phyloP scores from a whole-genome alignment of 2,329 filamentous ascomycete species.

The Colletotrichum eremochloae region DNA sequence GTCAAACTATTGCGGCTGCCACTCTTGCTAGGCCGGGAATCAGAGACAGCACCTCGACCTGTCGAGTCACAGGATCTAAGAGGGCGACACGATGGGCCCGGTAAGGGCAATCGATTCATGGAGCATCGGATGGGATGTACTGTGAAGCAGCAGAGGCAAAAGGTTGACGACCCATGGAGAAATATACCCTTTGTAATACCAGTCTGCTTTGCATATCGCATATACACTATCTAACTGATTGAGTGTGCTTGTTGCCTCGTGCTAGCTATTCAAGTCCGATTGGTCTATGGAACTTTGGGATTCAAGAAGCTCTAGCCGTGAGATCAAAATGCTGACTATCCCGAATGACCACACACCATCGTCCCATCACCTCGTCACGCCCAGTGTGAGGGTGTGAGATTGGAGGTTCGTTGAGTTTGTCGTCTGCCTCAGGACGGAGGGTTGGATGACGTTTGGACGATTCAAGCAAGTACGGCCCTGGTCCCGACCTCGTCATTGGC shows the following conservation, averaged over 20 bases:
- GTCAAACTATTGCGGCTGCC: not conserved
- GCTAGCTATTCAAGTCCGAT: too few species aligned
- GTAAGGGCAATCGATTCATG: conserved; percentile 23
- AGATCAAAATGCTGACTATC: not conserved
- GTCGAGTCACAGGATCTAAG: conserved; percentile 6
- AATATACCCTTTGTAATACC: conserved; percentile 42
- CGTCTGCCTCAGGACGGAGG: conserved; percentile 10
- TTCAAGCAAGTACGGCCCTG: conserved; percentile 21
- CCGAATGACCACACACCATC: not conserved
- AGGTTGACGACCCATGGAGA: conserved; percentile 21
- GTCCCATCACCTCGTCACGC: not conserved
- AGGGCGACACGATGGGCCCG: conserved; percentile 1
- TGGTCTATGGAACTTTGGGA: not conserved
- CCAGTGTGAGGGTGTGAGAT: not conserved
- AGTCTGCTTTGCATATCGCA: conserved; percentile 8
- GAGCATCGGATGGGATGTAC: conserved; percentile 25
- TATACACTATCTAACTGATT: not conserved
- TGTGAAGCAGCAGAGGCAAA: conserved; percentile 17
- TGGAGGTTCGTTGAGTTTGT: conserved; percentile 8
- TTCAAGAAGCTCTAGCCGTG: not conserved
- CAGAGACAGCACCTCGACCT: not conserved
- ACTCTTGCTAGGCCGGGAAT: not conserved
- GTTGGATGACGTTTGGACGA: conserved; percentile 37
- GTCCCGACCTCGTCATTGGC: conserved; percentile 25
- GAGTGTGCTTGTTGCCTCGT: not conserved